A percentile compares a stretch with the other conserved stretches of the same genome.
Conservation (phyloP, 2,329 filamentous ascomycete genomes). For the Xylaria polymorpha region DNA sequence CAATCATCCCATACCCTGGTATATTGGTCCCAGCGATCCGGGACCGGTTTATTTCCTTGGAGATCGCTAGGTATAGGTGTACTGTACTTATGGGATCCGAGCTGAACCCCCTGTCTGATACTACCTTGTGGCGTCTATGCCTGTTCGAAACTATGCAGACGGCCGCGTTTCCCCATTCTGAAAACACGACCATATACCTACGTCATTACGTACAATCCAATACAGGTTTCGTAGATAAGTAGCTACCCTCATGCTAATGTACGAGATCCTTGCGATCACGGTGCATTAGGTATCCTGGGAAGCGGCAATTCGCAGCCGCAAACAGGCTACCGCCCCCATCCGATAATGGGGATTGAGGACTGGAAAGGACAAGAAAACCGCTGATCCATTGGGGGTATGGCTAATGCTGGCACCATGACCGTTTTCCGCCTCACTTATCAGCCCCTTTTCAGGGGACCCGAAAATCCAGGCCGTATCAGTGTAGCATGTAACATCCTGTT, state of each 20-base stretch:
- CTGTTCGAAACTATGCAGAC: constrained; percentile 25
- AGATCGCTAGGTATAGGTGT: constrained; percentile 38
- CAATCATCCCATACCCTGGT: constrained; percentile 20
- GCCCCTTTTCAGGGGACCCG: constrained; percentile 3
- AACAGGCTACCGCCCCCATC: constrained; percentile 19
- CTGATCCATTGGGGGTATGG: constrained; percentile 1
- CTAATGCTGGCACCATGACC: constrained; percentile 1
- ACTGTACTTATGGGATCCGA: constrained; percentile 25
- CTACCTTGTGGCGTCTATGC: constrained; percentile 27
- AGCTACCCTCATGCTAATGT: constrained; percentile 15
- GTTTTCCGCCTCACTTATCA: constrained; percentile 25
- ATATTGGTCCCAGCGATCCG: constrained; percentile 45
- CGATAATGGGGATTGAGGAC: constrained; percentile 2
- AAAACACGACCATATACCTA: constrained; percentile 10
- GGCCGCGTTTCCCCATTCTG: constrained; percentile 25
- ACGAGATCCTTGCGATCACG: constrained; percentile 16
- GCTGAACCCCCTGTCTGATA: constrained; percentile 35
- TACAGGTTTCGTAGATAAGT: constrained; percentile 10
- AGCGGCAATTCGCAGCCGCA: constrained; percentile 25
- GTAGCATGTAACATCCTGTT: constrained; percentile 20
- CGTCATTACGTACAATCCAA: constrained; percentile 5
- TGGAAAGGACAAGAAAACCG: constrained; percentile 1
- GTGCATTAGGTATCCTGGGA: constrained; percentile 13
- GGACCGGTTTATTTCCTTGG: constrained; percentile 44
- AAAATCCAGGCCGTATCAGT: background rate